A percentile compares a stretch with the other conserved stretches of the same genome.
Conservation (phyloP, 148 eudicot species). For the Hydrangea macrophylla region DNA sequence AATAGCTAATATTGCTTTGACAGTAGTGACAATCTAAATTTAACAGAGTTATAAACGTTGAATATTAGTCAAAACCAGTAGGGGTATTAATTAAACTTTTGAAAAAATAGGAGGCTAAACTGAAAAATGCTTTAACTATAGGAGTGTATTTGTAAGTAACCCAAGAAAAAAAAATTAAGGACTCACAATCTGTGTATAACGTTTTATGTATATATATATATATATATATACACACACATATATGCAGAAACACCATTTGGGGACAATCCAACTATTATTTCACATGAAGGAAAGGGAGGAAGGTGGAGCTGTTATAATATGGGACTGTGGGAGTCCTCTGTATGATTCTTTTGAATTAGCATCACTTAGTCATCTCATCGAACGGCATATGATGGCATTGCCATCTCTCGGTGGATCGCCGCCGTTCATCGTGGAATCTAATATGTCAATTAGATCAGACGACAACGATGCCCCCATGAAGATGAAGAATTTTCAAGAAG, state of each 20-base stretch:
- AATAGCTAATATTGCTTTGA: too few relatives aligned
- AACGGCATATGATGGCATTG: constrained; percentile 24
- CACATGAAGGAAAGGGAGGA: constrained; percentile 9
- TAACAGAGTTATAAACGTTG: too few relatives aligned
- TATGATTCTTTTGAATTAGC: constrained; percentile 38
- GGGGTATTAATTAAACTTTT: too few relatives aligned
- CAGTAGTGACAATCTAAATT: too few relatives aligned
- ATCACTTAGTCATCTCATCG: constrained; percentile 27
- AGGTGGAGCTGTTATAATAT: constrained; percentile 9
- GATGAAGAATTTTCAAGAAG: too few relatives aligned
- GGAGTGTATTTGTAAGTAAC: too few relatives aligned
- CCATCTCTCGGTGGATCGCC: constrained; percentile 14
- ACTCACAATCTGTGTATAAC: background rate
- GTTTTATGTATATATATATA: too few relatives aligned
- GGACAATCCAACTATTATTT: background rate
- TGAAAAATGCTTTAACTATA: too few relatives aligned
- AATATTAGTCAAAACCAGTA: too few relatives aligned
- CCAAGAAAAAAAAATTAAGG: too few relatives aligned
- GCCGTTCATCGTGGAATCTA: background rate
- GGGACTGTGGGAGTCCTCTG: constrained; percentile 37
- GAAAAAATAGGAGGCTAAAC: too few relatives aligned
- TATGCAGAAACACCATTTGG: background rate
- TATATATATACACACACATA: too few relatives aligned
- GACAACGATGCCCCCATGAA: background rate
- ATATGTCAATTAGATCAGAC: constrained; percentile 11